Conservation (phyloP, 768 basidiomycete genomes). For the Boletales sp. region DNA sequence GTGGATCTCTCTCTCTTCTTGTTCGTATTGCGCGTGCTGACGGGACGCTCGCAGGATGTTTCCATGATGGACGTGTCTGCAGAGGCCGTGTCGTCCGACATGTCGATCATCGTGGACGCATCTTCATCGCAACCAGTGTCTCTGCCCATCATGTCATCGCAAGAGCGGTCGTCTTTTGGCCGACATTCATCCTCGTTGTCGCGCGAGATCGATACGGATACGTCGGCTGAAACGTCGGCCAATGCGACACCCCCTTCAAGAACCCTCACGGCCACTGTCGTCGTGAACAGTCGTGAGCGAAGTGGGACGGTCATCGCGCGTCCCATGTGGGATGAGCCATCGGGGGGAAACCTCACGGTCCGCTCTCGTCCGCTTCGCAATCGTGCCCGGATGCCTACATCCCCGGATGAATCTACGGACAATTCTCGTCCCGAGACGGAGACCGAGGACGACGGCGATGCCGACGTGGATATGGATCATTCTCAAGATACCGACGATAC, state of each 20-base stretch:
- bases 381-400: conserved; percentile 31
- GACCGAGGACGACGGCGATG: conserved; percentile 72
- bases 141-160: conserved; percentile 19
- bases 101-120: conserved; percentile 19
- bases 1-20: conserved; percentile 18
- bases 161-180: conserved; percentile 14
- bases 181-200: conserved; percentile 20
- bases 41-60: conserved; percentile 26
- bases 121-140: conserved; percentile 16
- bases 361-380: conserved; percentile 30
- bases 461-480: conserved; percentile 50
- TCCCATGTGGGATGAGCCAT: conserved; percentile 51
- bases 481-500: conserved; percentile 34
- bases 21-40: conserved; percentile 7
- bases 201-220: conserved; percentile 54
- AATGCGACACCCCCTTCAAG: conserved; percentile 58
- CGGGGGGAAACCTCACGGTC: conserved; percentile 17
- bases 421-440: conserved; percentile 70
- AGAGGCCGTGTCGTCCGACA: conserved; percentile 17
- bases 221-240: conserved; percentile 59
- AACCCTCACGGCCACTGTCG: conserved; percentile 57
- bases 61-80: conserved; percentile 28
- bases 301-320: conserved; percentile 74
- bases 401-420: conserved; percentile 42
- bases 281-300: conserved; percentile 61